Base-by-base conservation (phyloP, 805 yeast genomes). In the Candida khao-thaluensis region DNA sequence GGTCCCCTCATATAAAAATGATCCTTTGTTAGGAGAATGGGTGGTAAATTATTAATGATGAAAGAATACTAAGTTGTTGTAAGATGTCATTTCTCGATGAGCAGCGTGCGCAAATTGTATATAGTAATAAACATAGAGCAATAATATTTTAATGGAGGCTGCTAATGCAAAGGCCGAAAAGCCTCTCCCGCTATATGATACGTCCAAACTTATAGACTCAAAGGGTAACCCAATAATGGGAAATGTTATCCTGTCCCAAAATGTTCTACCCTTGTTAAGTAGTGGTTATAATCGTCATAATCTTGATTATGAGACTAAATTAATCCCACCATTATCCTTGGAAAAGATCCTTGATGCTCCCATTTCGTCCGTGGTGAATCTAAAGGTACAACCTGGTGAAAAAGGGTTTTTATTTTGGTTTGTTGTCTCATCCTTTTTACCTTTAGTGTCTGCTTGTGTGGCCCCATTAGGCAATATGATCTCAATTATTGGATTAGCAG, bases 381-480 rank as follows among this genome's bases (percentile, higher is more conserved):
- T 67, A 22, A 48, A 52, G 15, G 53, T 64, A 20, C 58, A 57
- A 30, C 73, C 73, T 0, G 73, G 73, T 0, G 71, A 65, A 8
- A 52, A 44, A 1, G 37, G 49, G 18, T 67, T 66, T 41, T 43
- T 65, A n/a, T 18, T 57, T 17, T 86, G 95, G 93, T 83, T 82
- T 48, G 51, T 73, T 10, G 59, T 82, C 0, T 79, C 90, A 3
- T 73, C 83, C 2, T 80, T 81, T 48, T 72, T 86, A 47, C 96
- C 96, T 0, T 71, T 87, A 17, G 55, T 82, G 6, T 80, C 90
- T 1, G 88, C 91, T 3, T 84, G 91, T 48, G 51, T 81, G 25
- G 95, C 93, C 0, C 95, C 95, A 0, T 50, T 87, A 18, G 81
- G 91, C 5, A 85, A 85, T 49, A 74, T 85, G 71, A 71, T 80